Percentiles rank a stretch among this genome's conserved stretches.
Conservation (phyloP, 345 rosid species). For the Hibiscus mutabilis region DNA sequence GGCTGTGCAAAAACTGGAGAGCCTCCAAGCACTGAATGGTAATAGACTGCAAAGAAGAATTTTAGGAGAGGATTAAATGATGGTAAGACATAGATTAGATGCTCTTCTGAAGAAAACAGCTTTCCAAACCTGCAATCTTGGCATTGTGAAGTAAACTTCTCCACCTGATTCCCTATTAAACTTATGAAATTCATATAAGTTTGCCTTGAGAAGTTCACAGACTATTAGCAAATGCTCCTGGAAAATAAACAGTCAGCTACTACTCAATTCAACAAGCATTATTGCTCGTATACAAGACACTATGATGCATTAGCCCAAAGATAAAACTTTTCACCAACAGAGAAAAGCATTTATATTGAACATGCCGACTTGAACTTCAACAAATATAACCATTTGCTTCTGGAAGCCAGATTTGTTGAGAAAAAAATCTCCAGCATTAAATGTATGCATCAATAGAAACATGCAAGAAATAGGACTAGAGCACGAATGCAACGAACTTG, state of each 20-base stretch:
- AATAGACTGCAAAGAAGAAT: conserved; percentile 66
- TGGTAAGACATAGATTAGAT: conserved; percentile 8
- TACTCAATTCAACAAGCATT: conserved; percentile 12
- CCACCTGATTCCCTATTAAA: conserved; percentile 98
- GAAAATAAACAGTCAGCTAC: conserved; percentile 18
- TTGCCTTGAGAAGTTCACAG: conserved; percentile 98
- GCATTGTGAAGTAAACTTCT: conserved; percentile 98
- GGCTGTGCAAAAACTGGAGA: conserved; percentile 85
- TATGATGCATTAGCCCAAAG: conserved; percentile 4
- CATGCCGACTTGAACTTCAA: neutral
- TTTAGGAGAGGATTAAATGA: conserved; percentile 21
- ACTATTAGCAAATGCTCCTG: conserved; percentile 99
- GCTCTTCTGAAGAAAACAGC: conserved; percentile 15
- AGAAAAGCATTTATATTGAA: neutral
- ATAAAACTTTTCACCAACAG: neutral
- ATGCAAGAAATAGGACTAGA: neutral
- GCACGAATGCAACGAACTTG: neutral
- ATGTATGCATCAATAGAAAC: neutral
- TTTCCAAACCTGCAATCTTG: conserved; percentile 80
- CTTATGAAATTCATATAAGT: conserved; percentile 93
- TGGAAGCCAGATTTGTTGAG: neutral
- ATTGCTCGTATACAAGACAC: neutral
- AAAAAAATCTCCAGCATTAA: neutral
- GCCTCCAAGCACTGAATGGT: conserved; percentile 97
- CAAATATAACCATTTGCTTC: neutral